Base-by-base conservation (phyloP, 2,329 filamentous ascomycete species). In the Ophiostoma australiae region DNA sequence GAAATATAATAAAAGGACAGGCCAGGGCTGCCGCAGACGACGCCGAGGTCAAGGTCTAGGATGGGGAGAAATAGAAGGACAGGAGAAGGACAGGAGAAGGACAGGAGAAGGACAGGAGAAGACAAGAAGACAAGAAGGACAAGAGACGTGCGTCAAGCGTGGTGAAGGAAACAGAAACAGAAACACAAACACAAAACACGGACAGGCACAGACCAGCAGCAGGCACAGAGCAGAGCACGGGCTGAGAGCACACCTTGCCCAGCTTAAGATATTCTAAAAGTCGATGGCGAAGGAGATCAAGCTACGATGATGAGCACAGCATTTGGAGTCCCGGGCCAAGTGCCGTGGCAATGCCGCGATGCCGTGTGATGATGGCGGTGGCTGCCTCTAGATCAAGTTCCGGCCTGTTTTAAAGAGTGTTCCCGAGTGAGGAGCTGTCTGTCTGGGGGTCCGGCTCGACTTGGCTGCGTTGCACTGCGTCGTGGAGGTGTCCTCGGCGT, bases 201-300 rank as follows among this genome's bases (percentile, higher is more conserved):
- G n/a, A 55, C 52, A 27, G 27, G 15, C 58, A 61, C 55, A 35
- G 58, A 55, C 23, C 31, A 39, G 67, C 37, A 55, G 70, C 55
- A 66, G 66, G 67, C 39, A 65, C 65, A n/a, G 67, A 48, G 20
- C 44, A n/a, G n/a, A 20, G 27, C 58, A 63, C 58, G n/a, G 58
- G 39, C 17, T 66, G 39, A 23, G 23, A 39, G 52, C 52, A 55
- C 13, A 33, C 27, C 27, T 63, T 55, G 52, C 10, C 52, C 23
- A 58, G 13, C 27, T 35, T 27, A 20, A 11, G 13, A 20, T 13
- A 17, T 17, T 7, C 11, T 23, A 58, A 20, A n/a, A n/a, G n/a
- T 1, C 7, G 48, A 55, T 23, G n/a, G 23, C 23, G 48, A n/a
- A 11, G 52, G n/a, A 13, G n/a, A 58, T 17, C 11, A 10, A 63